Base-by-base conservation (phyloP, 306 rosid species). In the Cucumis cinereus region DNA sequence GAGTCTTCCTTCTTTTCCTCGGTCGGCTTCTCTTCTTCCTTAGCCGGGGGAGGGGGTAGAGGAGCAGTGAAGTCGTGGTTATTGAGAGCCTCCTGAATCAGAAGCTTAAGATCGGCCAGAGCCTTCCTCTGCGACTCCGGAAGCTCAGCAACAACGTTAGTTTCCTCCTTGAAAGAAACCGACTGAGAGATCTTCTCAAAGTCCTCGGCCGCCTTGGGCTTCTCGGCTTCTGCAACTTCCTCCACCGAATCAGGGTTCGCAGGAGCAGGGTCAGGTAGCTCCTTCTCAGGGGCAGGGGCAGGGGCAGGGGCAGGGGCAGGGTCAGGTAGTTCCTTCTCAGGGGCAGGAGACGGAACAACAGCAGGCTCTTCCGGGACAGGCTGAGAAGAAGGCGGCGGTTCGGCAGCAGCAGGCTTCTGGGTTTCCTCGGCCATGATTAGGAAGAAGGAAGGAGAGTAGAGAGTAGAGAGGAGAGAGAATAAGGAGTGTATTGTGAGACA, bases 161-260 rank as follows among this genome's bases (percentile, higher is more conserved):
- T 90, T 75, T 94, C 98, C 50, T 94, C 98, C 88, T 94, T 94
- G 85, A 94, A 94, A 16, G 98, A 94, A 63, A 89, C 95, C 10
- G 97, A 94, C 74, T 90, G 90, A 2, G 90, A 52, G 16, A 83
- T 84, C 63, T 83, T 50, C 24, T 80, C 83, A 35, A 64, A 74
- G 17, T 76, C 87, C 19, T 70, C 87, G 3, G 57, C 7, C 74
- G 57, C 20, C 78, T 85, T 84, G 57, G 85, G 36, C 24, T 82
- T 78, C 74, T 24, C 78, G 23, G 49, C 82, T 28, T 45, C 89
- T 0, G 54, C 79, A 1, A 53, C 84, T 80, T 61, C 85, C 71
- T 56, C 85, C 0, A 56, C 50, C 0, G 63, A 15, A 1, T 38
- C 71, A 16, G 80, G 56, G 22, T 85, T 81, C 20, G 63, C 82